Evolutionary conservation across 164 flowering plant species (phyloP), one percentile per base, ranked within the genome.

Genomic region (Vitis labrusca): DNA sequence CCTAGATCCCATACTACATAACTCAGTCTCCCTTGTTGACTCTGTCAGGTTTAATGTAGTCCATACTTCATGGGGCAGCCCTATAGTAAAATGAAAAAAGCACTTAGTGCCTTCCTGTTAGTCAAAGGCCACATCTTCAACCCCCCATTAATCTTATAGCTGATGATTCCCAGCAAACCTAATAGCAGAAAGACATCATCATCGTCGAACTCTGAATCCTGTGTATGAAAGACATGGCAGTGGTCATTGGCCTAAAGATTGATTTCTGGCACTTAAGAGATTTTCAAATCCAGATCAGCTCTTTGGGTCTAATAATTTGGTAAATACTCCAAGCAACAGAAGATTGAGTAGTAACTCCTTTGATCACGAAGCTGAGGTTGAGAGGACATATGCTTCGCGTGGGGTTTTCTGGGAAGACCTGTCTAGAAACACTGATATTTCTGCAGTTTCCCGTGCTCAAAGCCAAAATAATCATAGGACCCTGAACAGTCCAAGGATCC

Each of bases 161-260:
- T 19, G 23, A 19, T 19, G 23, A 19, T 19, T 19, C 23, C 23
- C 23, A 19, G 23, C 23, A 19, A 19, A 19, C 23, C 23, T 1
- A 19, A 19, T 1, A 19, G 23, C 23, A 19, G 23, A 19, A 19
- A 19, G 23, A 19, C 23, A 19, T 19, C 23, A 19, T 19, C 23
- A 19, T 19, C 1, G 23, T 19, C 23, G 23, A 19, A 19, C 23
- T 19, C 23, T 1, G 23, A 1, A 19, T 19, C 23, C 23, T 19
- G 23, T 19, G 23, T 19, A 19, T 19, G 95, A 89, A 9, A 85
- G 99, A 70, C 98, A 96, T 85, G 94, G 98, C 3, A 85, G 81
- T 77, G 97, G 99, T 19, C 76, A 74, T 61, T 89, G 99, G 14
- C 98, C 97, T 71, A 50, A 74, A 61, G 52, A 68, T 63, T 69